Evolutionary conservation across 257 asterid species (phyloP).

Genomic region (Paraleonurus japonicus): DNA sequence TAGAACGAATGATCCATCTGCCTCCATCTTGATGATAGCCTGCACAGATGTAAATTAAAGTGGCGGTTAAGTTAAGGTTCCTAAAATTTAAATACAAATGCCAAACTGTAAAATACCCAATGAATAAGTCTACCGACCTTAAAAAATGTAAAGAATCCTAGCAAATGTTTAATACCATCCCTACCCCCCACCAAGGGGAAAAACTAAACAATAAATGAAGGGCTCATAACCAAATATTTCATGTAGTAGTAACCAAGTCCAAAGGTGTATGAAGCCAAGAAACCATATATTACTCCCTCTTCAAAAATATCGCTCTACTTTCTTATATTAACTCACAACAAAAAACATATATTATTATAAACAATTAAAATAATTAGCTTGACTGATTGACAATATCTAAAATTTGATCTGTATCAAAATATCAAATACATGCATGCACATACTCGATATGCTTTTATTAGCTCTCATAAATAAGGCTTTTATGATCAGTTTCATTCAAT

Average conservation of each 20-base stretch:
- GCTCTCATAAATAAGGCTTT: background rate
- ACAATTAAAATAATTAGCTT: background rate
- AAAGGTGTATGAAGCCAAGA: no score
- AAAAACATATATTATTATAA: no score
- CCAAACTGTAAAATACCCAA: background rate
- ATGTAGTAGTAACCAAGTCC: no score
- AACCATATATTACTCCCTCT: no score
- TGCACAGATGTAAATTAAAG: slow-evolving; percentile 31
- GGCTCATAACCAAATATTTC: no score
- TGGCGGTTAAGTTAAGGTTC: background rate
- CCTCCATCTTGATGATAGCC: slow-evolving; percentile 93
- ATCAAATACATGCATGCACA: background rate
- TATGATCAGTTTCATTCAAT: background rate
- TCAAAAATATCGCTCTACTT: no score
- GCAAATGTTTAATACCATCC: no score
- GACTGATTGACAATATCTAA: background rate
- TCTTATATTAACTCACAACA: no score
- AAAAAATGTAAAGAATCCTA: no score
- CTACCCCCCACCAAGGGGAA: no score
- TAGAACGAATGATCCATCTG: slow-evolving; percentile 73
- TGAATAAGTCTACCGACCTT: no score
- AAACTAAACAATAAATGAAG: no score
- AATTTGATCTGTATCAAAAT: background rate
- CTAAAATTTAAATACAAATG: background rate
- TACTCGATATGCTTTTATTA: background rate